phyloP scores from a whole-genome alignment of 2,329 filamentous ascomycete species.

The Colletotrichum tofieldiae region DNA sequence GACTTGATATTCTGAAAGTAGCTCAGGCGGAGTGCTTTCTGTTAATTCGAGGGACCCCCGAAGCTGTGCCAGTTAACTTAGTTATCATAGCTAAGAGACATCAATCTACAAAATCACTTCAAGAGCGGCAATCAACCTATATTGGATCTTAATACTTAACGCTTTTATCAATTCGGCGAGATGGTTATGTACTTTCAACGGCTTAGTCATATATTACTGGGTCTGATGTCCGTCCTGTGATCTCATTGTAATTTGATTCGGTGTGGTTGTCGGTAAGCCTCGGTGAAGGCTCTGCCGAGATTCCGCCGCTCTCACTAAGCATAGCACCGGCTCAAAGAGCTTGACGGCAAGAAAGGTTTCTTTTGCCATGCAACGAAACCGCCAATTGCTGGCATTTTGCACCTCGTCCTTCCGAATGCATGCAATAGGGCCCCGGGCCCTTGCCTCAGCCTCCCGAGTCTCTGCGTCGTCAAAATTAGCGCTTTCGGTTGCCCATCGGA shows the following conservation, averaged over 20 bases:
- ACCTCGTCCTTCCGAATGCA: constrained; percentile 47
- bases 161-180: too few species aligned
- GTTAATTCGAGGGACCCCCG: neutral
- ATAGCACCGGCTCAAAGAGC: constrained; percentile 28
- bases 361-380: constrained; percentile 34
- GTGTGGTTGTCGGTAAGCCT: constrained; percentile 29
- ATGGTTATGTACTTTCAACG: neutral
- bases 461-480: constrained; percentile 34
- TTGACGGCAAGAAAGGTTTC: constrained; percentile 12
- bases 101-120: neutral
- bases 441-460: constrained; percentile 43
- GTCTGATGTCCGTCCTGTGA: constrained; percentile 1
- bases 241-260: constrained; percentile 14
- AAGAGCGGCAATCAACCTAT: neutral
- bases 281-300: constrained; percentile 43
- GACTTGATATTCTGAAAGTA: constrained; percentile 33
- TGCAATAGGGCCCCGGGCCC: constrained; percentile 47
- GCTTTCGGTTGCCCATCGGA: constrained; percentile 37
- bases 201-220: neutral
- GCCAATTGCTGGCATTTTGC: constrained; percentile 42
- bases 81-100: neutral
- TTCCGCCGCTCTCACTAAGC: constrained; percentile 42
- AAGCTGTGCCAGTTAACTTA: neutral
- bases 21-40: neutral
- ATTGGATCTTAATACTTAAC: neutral